Conservation (phyloP, 805 yeast species). For the Candida patagonica region DNA sequence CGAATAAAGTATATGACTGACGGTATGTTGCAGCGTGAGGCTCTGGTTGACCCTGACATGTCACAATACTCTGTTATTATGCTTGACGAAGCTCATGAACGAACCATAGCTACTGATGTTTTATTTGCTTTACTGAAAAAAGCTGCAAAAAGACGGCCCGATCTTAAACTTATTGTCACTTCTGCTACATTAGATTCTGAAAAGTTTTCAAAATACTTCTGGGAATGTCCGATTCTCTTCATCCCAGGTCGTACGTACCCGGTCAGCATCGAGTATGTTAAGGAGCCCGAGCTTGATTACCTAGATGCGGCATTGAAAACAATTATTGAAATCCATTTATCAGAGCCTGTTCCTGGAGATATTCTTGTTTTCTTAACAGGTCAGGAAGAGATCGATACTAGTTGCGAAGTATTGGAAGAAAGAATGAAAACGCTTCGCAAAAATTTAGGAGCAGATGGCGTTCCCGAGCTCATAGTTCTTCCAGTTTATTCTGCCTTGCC, state of each 20-base stretch:
- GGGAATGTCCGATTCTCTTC: conserved; percentile 73
- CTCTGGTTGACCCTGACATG: conserved; percentile 64
- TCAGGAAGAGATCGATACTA: conserved; percentile 87
- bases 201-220: conserved; percentile 74
- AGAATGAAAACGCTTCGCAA: conserved; percentile 45
- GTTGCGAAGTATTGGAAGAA: conserved; percentile 65
- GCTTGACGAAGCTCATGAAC: conserved; percentile 96
- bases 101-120: conserved; percentile 86
- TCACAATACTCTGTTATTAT: conserved; percentile 65
- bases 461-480: conserved; percentile 56
- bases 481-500: conserved; percentile 92
- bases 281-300: conserved; percentile 85
- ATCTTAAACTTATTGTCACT: conserved; percentile 68
- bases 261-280: conserved; percentile 74
- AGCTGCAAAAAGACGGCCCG: conserved; percentile 51
- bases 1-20: conserved; percentile 86
- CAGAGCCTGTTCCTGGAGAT: conserved; percentile 52
- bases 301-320: conserved; percentile 83
- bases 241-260: conserved; percentile 94
- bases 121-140: conserved; percentile 74
- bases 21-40: conserved; percentile 87
- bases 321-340: conserved; percentile 73
- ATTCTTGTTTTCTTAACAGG: conserved; percentile 88
- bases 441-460: conserved; percentile 36
- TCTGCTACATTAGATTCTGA: conserved; percentile 93